Evolutionary conservation across 2,329 filamentous ascomycete genomes (phyloP), one percentile per base, ranked within the genome.

Genomic region (Chaetomiaceae sp.): DNA sequence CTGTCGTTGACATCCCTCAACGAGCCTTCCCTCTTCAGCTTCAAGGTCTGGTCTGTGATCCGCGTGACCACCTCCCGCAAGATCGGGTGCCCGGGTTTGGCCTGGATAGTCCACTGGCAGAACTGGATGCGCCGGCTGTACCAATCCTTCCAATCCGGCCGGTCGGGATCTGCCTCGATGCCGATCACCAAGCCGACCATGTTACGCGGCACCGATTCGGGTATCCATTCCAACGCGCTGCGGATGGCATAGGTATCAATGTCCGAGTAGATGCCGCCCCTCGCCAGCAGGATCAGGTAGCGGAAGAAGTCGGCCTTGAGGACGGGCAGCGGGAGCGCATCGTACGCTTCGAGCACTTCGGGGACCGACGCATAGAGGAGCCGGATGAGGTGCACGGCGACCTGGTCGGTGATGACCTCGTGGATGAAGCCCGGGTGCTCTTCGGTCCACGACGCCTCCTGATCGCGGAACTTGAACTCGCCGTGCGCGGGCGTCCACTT

Each of bases 21-120:
- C 42, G 77, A 76, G 18, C 88, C 87, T 7, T 74, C 70, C 49
- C 75, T 76, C 76, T 95, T 90, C 71, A 86, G 80, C 54, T 78
- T 75, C 45, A 97, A 75, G 0, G 91, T 88, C 67, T 91, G 83
- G 59, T 89, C 79, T 0, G 92, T 96, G 65, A 99, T 91, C 61
- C 85, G 86, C 13, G 87, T 78, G 29, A 99, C 90, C 56, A 96
- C 82, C 56, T 96, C 89, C 57, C 91, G 84, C 54, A 99, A 79
- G 11, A 96, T 84, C 0, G 94, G 94, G 68, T 99, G 94, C 10
- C 94, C 94, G 0, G 92, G 87, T 71, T 99, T 99, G 53, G 88
- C 77, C 71, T 97, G 92, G 58, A 99, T 96, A 1, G 94, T 99
- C 94, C 94, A 99, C 70, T 99, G 94, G 73, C 94, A 99, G 71